These are phyloP conservation scores for Hanseniaspora uvarum DNA, from an alignment of 1,139 yeast species.

Conservation along the genomic window DNA sequence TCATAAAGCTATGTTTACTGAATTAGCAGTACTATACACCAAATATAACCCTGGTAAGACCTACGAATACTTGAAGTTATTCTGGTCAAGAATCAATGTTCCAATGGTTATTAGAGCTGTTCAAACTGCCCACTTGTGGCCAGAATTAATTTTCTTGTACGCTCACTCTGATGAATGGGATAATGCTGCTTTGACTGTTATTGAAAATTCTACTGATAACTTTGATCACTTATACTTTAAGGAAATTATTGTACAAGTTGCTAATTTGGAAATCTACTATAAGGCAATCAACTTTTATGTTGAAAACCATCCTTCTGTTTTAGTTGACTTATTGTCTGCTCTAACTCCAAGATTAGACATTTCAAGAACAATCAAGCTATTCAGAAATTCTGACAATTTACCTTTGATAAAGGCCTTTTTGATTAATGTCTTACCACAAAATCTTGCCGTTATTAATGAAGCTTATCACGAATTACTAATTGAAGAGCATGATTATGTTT, in stretches of 20 bases:
- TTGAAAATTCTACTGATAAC: conserved; percentile 85
- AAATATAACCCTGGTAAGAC: conserved; percentile 85
- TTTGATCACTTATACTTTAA: conserved; percentile 91
- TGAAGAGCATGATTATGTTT: conserved; percentile 92
- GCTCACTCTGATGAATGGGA: conserved; percentile 99
- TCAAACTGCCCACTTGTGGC: conserved; percentile 90
- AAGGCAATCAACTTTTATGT: conserved; percentile 92
- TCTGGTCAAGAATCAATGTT: conserved; percentile 97
- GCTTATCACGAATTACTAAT: conserved; percentile 92
- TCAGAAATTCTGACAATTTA: conserved; percentile 87
- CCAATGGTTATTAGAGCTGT: conserved; percentile 94
- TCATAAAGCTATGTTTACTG: conserved; percentile 99
- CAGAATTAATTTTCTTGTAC: conserved; percentile 88
- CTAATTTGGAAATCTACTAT: conserved; percentile 92
- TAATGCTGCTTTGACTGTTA: conserved; percentile 96
- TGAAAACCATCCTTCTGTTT: conserved; percentile 80
- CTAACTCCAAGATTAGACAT: conserved; percentile 87
- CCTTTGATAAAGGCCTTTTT: conserved; percentile 93
- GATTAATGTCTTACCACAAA: conserved; percentile 81
- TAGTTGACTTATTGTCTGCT: conserved; percentile 76
- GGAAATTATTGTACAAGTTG: conserved; percentile 87
- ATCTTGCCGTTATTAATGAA: conserved; percentile 80
- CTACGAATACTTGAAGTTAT: conserved; percentile 91
- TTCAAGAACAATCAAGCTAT: conserved; percentile 89
- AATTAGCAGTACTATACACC: conserved; percentile 79